Percentiles rank a stretch among this genome's conserved stretches.
Evolutionary conservation across 306 rosid genomes (phyloP).

Genomic region (Pterocarpus santalinus): DNA sequence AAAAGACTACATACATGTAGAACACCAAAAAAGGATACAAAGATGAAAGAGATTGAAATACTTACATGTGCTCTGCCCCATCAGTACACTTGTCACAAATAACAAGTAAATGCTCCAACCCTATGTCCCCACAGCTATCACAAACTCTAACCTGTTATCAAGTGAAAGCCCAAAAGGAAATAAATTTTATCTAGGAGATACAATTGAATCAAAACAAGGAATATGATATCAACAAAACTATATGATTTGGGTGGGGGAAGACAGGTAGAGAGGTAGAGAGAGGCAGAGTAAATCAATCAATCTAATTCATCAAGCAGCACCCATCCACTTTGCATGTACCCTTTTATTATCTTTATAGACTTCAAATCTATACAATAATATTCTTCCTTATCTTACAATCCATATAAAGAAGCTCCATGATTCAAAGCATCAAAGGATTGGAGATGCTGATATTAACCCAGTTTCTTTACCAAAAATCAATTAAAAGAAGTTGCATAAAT

Average conservation of each 20-base stretch:
- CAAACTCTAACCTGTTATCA: constrained; percentile 52
- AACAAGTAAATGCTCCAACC: constrained; percentile 34
- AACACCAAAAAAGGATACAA: not conserved
- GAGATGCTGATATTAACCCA: not conserved
- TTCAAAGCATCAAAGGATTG: constrained; percentile 6
- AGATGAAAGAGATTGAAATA: constrained; percentile 8
- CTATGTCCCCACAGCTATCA: constrained; percentile 53
- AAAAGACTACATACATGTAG: not conserved
- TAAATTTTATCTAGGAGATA: not conserved
- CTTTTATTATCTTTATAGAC: not conserved
- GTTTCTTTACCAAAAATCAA: not conserved
- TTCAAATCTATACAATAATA: not conserved
- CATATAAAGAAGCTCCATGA: not conserved
- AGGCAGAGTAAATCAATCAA: not conserved
- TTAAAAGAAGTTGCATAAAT: not conserved
- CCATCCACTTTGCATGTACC: constrained; percentile 13
- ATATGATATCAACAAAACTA: too few relatives aligned
- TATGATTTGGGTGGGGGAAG: not conserved
- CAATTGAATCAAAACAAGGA: too few relatives aligned
- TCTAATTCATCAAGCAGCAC: constrained; percentile 1
- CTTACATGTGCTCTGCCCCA: constrained; percentile 60
- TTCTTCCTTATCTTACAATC: constrained; percentile 12
- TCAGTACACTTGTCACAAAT: constrained; percentile 48
- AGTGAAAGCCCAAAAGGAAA: constrained; percentile 6
- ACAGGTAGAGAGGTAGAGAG: not conserved